Conservation (phyloP, 2,329 filamentous ascomycete genomes). For the Elsinoe perseae region DNA sequence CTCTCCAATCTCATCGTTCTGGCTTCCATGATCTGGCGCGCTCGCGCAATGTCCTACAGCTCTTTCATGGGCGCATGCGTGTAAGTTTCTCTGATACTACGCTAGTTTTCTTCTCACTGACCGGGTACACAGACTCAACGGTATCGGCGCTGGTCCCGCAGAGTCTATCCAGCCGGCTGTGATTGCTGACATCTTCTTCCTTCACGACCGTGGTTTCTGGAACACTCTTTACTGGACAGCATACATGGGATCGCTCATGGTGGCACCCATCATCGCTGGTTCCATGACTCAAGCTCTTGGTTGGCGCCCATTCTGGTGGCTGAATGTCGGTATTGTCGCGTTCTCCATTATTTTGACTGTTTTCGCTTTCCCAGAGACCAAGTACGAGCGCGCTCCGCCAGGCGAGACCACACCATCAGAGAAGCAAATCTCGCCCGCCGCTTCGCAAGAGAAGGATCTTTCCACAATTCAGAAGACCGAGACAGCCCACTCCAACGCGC, state of each 20-base stretch:
- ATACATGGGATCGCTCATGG: constrained; percentile 57
- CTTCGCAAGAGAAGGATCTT: constrained; percentile 18
- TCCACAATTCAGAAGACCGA: constrained; percentile 20
- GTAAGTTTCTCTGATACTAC: not conserved
- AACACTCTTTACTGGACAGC: constrained; percentile 55
- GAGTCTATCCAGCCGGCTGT: constrained; percentile 56
- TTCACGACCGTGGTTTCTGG: constrained; percentile 57
- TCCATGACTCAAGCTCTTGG: constrained; percentile 52
- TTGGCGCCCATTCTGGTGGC: constrained; percentile 59
- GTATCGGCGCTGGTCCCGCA: constrained; percentile 54
- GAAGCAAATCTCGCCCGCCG: constrained; percentile 12
- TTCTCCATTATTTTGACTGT: constrained; percentile 45
- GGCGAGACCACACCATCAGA: constrained; percentile 21
- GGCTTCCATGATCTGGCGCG: constrained; percentile 51
- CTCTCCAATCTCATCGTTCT: constrained; percentile 47
- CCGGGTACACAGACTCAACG: constrained; percentile 41
- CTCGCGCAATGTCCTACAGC: constrained; percentile 48
- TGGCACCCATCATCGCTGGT: constrained; percentile 52
- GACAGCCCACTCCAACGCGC: constrained; percentile 23
- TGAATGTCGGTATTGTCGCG: constrained; percentile 51
- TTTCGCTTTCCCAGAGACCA: constrained; percentile 57
- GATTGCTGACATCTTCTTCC: constrained; percentile 58
- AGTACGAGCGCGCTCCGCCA: constrained; percentile 45
- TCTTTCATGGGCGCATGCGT: constrained; percentile 56
- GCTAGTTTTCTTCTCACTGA: not conserved